phyloP scores from a whole-genome alignment of 2,329 filamentous ascomycete species.

The Erysiphe pulchra region DNA sequence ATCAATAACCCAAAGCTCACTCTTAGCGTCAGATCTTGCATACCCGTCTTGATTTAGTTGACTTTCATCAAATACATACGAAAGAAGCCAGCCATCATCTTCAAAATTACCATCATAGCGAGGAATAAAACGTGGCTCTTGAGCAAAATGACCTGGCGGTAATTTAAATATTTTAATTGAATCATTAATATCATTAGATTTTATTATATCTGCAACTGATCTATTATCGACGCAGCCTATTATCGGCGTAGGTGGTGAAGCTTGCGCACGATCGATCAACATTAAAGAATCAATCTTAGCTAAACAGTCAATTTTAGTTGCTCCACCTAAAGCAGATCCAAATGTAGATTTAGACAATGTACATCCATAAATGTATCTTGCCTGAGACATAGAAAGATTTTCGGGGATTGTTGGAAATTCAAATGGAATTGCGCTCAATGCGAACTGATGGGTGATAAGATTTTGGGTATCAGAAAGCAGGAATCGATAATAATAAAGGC shows the following conservation, averaged over 20 bases:
- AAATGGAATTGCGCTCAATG: constrained; percentile 35
- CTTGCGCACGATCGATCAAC: constrained; percentile 26
- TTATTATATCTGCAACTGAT: constrained; percentile 24
- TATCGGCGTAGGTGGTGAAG: constrained; percentile 20
- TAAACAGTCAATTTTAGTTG: constrained; percentile 38
- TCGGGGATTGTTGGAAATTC: constrained; percentile 39
- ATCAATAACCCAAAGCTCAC: constrained; percentile 44
- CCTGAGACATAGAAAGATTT: constrained; percentile 25
- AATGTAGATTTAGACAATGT: constrained; percentile 31
- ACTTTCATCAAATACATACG: constrained; percentile 43
- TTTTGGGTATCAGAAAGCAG: constrained; percentile 15
- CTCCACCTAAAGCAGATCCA: constrained; percentile 32
- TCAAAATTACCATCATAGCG: constrained; percentile 19
- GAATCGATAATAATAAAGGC: constrained; percentile 45
- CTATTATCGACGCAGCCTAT: constrained; percentile 37
- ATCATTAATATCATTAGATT: constrained; percentile 20
- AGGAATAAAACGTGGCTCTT: constrained; percentile 41
- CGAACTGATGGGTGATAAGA: constrained; percentile 33
- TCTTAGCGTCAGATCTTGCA: constrained; percentile 18
- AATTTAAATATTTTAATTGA: constrained; percentile 35
- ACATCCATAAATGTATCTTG: constrained; percentile 41
- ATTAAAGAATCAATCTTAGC: constrained; percentile 31
- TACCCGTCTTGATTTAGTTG: constrained; percentile 22
- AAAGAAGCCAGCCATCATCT: constrained; percentile 41
- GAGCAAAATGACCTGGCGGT: constrained; percentile 33